These are phyloP conservation scores for Penicillium corylophilum DNA, from an alignment of 2,329 filamentous ascomycete genomes.

Conservation along the genomic window DNA sequence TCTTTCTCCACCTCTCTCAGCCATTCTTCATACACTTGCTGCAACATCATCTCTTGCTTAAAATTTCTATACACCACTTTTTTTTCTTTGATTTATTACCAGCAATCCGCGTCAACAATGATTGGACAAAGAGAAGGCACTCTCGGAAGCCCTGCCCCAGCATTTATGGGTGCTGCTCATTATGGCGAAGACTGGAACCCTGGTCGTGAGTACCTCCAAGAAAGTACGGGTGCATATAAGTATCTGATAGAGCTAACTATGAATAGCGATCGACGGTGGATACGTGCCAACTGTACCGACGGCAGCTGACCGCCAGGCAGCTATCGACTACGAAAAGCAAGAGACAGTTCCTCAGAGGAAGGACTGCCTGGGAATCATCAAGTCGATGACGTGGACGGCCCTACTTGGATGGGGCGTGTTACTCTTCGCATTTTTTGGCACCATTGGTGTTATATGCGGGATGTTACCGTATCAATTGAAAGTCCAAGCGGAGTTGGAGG, in stretches of 20 bases:
- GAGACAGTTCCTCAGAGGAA: background rate
- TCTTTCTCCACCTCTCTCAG: background rate
- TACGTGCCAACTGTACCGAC: background rate
- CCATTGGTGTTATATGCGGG: too few species aligned
- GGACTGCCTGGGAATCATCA: background rate
- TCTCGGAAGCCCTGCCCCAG: background rate
- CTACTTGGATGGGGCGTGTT: background rate
- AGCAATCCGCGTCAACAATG: background rate
- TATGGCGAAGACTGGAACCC: background rate
- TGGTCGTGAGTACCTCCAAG: background rate
- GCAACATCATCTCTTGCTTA: background rate
- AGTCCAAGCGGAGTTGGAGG: too few species aligned
- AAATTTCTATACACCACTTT: background rate
- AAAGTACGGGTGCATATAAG: background rate
- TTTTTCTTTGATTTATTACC: background rate
- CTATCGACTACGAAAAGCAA: background rate
- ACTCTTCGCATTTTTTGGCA: accelerated
- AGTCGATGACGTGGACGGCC: background rate
- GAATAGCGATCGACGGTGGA: background rate
- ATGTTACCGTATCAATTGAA: too few species aligned
- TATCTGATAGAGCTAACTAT: background rate
- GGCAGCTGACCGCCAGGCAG: background rate
- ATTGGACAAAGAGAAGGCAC: background rate
- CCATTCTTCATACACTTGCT: background rate
- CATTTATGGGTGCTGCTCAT: background rate